Conservation (phyloP, 148 eudicot genomes). For the Fagopyrum tataricum region DNA sequence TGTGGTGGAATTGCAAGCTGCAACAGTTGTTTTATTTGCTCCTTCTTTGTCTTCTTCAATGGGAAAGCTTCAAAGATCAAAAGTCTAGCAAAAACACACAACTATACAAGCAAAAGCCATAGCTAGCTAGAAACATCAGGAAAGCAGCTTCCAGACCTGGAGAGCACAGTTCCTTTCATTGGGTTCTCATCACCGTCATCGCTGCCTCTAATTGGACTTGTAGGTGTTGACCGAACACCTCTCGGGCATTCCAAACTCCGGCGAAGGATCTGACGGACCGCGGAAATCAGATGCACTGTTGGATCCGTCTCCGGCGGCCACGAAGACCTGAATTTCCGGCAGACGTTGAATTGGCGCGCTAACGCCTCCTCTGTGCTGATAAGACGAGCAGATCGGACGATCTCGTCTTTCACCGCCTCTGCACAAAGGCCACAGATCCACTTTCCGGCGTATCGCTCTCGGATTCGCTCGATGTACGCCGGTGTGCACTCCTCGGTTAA, state of each 20-base stretch:
- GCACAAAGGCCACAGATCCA: slow-evolving; percentile 89
- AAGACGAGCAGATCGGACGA: slow-evolving; percentile 37
- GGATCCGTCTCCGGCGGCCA: slow-evolving; percentile 55
- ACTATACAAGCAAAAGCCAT: neutral
- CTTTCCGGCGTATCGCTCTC: slow-evolving; percentile 54
- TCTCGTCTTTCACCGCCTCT: slow-evolving; percentile 75
- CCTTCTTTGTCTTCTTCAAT: neutral
- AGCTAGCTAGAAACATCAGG: slow-evolving; percentile 25
- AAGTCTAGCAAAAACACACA: neutral
- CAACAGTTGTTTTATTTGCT: neutral
- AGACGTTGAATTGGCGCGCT: slow-evolving; percentile 22
- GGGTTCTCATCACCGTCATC: slow-evolving; percentile 8
- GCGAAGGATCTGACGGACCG: slow-evolving; percentile 55
- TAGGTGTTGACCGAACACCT: slow-evolving; percentile 51
- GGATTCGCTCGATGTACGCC: slow-evolving; percentile 54
- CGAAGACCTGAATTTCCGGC: slow-evolving; percentile 37
- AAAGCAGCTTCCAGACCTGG: slow-evolving; percentile 58
- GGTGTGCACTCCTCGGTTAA: slow-evolving; percentile 78
- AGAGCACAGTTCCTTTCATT: slow-evolving; percentile 17
- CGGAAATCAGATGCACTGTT: slow-evolving; percentile 46
- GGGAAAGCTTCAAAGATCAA: neutral
- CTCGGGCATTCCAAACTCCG: slow-evolving; percentile 62
- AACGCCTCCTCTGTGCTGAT: slow-evolving; percentile 71
- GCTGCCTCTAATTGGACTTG: slow-evolving; percentile 43
- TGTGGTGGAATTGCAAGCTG: neutral